These are phyloP conservation scores for Xylariaceae sp. DNA, from an alignment of 2,329 filamentous ascomycete genomes.

Conservation along the genomic window DNA sequence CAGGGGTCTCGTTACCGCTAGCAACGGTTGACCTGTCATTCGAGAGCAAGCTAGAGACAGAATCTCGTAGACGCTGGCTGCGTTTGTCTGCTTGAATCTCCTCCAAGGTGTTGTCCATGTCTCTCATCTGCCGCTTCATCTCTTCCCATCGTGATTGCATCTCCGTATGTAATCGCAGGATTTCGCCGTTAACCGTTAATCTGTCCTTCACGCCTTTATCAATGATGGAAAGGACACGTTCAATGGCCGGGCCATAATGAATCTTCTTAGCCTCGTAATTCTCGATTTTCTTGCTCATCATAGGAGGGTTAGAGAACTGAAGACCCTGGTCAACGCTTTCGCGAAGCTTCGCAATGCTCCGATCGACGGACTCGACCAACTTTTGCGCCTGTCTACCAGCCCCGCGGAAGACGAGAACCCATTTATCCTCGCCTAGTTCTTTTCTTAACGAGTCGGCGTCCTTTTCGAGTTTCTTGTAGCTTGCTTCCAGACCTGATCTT, in stretches of 20 bases:
- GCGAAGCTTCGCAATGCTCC: slow-evolving; percentile 75
- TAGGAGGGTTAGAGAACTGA: slow-evolving; percentile 65
- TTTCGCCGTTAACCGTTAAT: slow-evolving; percentile 95
- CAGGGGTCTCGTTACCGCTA: slow-evolving; percentile 66
- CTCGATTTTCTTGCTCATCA: slow-evolving; percentile 77
- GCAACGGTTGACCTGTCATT: slow-evolving; percentile 68
- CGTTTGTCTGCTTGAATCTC: slow-evolving; percentile 60
- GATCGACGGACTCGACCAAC: slow-evolving; percentile 92
- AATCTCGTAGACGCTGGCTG: slow-evolving; percentile 78
- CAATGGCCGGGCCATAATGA: slow-evolving; percentile 90
- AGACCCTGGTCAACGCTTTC: slow-evolving; percentile 72
- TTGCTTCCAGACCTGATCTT: slow-evolving; percentile 68
- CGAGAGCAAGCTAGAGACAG: slow-evolving; percentile 85
- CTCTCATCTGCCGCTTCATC: slow-evolving; percentile 69
- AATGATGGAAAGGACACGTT: slow-evolving; percentile 84
- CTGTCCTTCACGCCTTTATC: slow-evolving; percentile 93
- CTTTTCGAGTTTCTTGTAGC: slow-evolving; percentile 80
- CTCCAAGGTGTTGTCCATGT: slow-evolving; percentile 70
- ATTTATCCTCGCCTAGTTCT: slow-evolving; percentile 90
- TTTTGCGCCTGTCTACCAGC: slow-evolving; percentile 88
- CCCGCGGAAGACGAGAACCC: slow-evolving; percentile 92
- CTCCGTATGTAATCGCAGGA: slow-evolving; percentile 77
- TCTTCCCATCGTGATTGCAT: slow-evolving; percentile 77
- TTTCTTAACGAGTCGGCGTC: slow-evolving; percentile 86
- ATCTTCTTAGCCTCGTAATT: slow-evolving; percentile 92